phyloP scores from a whole-genome alignment of 768 basidiomycete genomes.

The Lactarius sp. region DNA sequence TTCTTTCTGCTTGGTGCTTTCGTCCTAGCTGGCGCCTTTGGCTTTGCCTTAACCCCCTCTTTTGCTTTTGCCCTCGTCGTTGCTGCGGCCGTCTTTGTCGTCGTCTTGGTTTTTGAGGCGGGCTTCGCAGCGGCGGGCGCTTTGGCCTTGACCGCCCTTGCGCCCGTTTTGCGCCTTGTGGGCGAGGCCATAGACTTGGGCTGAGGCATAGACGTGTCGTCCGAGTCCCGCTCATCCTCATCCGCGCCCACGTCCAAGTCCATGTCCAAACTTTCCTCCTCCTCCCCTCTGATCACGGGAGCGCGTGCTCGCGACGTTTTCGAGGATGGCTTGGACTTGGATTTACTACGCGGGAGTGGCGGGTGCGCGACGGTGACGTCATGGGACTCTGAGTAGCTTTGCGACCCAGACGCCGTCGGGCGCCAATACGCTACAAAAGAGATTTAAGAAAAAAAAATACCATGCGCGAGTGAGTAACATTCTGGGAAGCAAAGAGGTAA shows the following conservation, averaged over 20 bases:
- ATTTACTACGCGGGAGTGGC: not conserved
- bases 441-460: not conserved
- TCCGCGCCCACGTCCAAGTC: not conserved
- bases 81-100: not conserved
- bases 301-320: slow-evolving; percentile 1
- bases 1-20: not conserved
- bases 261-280: not conserved
- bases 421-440: slow-evolving; percentile 5
- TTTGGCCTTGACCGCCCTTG: not conserved
- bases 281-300: not conserved
- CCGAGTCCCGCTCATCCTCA: slow-evolving; percentile 1
- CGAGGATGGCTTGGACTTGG: slow-evolving; percentile 7
- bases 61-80: not conserved
- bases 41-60: too few relatives aligned
- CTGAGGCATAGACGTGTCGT: not conserved
- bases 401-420: slow-evolving; percentile 6
- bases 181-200: not conserved
- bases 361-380: slow-evolving; percentile 13
- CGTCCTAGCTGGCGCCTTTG: not conserved
- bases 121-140: not conserved
- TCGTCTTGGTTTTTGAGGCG: slow-evolving; percentile 12
- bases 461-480: not conserved
- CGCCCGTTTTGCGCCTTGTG: not conserved
- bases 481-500: not conserved
- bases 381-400: slow-evolving; percentile 51